Conservation (phyloP, 306 rosid species). For the Pterocarpus macrocarpus region DNA sequence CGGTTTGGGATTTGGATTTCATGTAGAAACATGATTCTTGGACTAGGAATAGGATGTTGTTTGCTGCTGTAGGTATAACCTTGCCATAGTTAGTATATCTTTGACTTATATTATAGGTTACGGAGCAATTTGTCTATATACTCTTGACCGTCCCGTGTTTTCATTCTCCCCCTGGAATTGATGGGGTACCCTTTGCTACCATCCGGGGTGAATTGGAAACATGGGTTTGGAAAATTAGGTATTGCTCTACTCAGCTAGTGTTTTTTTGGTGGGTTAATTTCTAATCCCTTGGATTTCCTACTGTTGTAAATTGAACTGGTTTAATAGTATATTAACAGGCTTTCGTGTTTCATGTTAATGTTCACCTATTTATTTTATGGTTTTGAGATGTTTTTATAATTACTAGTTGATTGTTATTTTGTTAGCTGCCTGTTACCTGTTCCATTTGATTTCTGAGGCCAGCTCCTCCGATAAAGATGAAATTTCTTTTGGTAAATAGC, state of each 20-base stretch:
- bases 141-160: constrained; percentile 46
- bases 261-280: background rate
- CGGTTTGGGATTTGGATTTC: background rate
- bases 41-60: background rate
- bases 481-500: too few species aligned
- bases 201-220: constrained; percentile 62
- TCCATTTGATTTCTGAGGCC: too few species aligned
- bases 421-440: too few species aligned
- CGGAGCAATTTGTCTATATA: background rate
- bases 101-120: too few species aligned
- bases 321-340: background rate
- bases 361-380: background rate
- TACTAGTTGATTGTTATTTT: too few species aligned
- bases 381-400: too few species aligned
- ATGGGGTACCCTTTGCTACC: background rate
- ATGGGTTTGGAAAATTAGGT: constrained; percentile 31
- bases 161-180: constrained; percentile 60
- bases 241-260: background rate
- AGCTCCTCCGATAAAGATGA: too few species aligned
- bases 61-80: background rate
- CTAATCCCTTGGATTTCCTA: background rate
- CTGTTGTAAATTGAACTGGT: background rate
- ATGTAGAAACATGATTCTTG: background rate
- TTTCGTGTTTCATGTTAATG: background rate
- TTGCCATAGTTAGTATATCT: background rate